Base-by-base conservation (phyloP, 1,139 yeast species). In the Yarrowia galli region DNA sequence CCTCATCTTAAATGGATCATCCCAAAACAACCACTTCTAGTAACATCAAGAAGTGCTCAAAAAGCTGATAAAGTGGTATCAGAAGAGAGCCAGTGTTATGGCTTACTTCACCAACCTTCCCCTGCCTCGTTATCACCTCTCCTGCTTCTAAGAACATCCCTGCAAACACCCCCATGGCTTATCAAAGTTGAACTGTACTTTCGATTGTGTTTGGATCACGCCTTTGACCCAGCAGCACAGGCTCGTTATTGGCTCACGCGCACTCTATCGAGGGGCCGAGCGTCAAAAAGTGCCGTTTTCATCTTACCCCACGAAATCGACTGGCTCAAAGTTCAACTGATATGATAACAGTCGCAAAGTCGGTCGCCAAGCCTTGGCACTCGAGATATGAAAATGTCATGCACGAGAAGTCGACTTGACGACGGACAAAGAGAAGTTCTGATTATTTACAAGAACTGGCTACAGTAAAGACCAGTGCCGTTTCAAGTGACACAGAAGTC, bases 301-400 rank as follows among this genome's bases (percentile, higher is more conserved):
- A 7, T 18, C 3, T 35, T 36, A 15, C 58, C 58, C 58, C 58
- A 53, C 58, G 28, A 53, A 53, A 32, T 53, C 9, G 23, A n/a
- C 51, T 15, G 16, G 9, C 2, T 3, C 38, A 25, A 16, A 49
- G 23, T 18, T 49, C 10, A 25, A n/a, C 6, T 32, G 54, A 32
- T 28, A 32, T 49, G 54, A 49, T 49, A 49, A 49, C 54, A 20
- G 6, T 23, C 49, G 5, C 12, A 45, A 45, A 45, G 49, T 23
- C 18, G 3, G 20, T 49, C 42, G 60, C 60, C 60, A 53, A 53
- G 60, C 45, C 60, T 53, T 53, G 60, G 60, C 60, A 53, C 2
- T 4, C 13, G 20, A 16, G 53, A 48, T 16, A 46, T 46, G 51
- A 46, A 46, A 46, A 43, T 7, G 5, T 3, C n/a, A 45, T 45